Conservation (phyloP, 257 asterid genomes). For the Jacaranda copaia region DNA sequence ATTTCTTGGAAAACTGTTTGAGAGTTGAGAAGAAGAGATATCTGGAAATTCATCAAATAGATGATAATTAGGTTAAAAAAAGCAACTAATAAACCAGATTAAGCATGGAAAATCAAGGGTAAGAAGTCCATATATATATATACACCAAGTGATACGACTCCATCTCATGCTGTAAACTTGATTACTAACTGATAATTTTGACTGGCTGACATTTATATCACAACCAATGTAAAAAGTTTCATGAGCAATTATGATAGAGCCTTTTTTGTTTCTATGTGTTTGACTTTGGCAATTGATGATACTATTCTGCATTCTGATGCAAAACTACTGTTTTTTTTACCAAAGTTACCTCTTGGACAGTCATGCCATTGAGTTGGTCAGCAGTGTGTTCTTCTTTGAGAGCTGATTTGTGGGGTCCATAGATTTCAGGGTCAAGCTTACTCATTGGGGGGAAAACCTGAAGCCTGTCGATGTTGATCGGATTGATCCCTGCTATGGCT, state of each 20-base stretch:
- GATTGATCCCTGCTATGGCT: slow-evolving; percentile 90
- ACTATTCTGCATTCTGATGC: neutral
- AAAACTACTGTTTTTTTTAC: neutral
- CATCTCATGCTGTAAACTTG: slow-evolving; percentile 43
- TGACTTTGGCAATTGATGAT: neutral
- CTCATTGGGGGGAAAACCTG: slow-evolving; percentile 77
- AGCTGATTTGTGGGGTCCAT: slow-evolving; percentile 87
- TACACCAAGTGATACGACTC: slow-evolving; percentile 45
- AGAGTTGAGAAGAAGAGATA: slow-evolving; percentile 58
- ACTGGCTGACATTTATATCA: slow-evolving; percentile 47
- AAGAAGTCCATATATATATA: neutral
- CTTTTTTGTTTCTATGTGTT: neutral
- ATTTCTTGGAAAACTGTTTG: slow-evolving; percentile 62
- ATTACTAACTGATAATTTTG: slow-evolving; percentile 41
- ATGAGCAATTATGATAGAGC: neutral
- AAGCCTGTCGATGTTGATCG: slow-evolving; percentile 83
- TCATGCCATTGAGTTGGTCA: slow-evolving; percentile 85
- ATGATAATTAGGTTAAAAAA: neutral
- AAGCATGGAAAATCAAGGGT: neutral
- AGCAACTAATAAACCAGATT: neutral
- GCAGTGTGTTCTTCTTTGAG: slow-evolving; percentile 82
- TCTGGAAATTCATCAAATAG: slow-evolving; percentile 45
- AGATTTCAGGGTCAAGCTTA: slow-evolving; percentile 78
- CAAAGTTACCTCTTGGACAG: slow-evolving; percentile 71
- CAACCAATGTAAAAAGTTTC: slow-evolving; percentile 57